Evolutionary conservation across 192 early-diverging fungal genomes (phyloP).

Genomic region (Glomus cerebriforme): DNA sequence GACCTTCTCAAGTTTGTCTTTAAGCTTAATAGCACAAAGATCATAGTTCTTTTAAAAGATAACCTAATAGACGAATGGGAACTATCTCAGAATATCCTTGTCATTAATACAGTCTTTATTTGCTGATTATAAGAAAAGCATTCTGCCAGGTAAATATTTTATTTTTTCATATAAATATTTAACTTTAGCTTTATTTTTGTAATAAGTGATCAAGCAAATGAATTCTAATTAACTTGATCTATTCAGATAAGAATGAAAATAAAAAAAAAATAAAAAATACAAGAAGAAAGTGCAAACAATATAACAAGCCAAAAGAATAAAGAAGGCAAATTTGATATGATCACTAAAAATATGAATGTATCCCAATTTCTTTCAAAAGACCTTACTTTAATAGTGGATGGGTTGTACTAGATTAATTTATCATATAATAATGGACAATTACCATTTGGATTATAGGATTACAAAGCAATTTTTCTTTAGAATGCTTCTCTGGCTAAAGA

Average conservation of each 20-base stretch:
- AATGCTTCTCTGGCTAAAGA: slow-evolving; percentile 3
- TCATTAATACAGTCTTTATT: not conserved
- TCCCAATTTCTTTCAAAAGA: slow-evolving; percentile 21
- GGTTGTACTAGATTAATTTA: slow-evolving; percentile 10
- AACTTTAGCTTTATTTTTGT: too few relatives aligned
- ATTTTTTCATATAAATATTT: too few relatives aligned
- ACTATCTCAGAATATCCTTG: not conserved
- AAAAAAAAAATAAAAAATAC: not conserved
- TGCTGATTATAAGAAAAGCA: not conserved
- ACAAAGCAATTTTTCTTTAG: slow-evolving; percentile 20
- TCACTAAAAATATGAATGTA: slow-evolving; percentile 25
- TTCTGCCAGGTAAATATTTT: too few relatives aligned
- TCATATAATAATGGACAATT: not conserved
- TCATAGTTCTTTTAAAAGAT: slow-evolving; percentile 3
- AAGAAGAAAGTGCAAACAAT: not conserved
- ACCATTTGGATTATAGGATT: not conserved
- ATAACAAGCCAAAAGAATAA: not conserved
- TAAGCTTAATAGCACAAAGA: too few relatives aligned
- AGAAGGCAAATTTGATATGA: not conserved
- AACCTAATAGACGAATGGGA: slow-evolving; percentile 9
- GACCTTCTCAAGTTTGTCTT: too few relatives aligned
- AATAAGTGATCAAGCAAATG: too few relatives aligned
- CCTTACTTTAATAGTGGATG: slow-evolving; percentile 14
- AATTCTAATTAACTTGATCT: too few relatives aligned
- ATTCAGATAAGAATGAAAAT: too few relatives aligned